These are phyloP conservation scores for Spathaspora arborariae DNA, from an alignment of 805 yeast species.

Conservation along the genomic window DNA sequence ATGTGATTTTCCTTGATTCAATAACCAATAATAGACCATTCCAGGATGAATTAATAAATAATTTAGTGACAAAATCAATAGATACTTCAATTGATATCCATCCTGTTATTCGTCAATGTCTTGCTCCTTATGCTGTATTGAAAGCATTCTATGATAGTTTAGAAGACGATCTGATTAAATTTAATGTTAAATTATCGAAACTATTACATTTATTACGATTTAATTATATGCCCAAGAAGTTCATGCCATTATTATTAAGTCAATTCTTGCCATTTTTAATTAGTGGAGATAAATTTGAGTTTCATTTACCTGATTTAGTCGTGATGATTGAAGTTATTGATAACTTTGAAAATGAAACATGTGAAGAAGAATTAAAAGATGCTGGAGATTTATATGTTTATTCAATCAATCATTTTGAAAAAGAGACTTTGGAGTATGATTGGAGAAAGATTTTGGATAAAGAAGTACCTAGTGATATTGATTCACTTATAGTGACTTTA, in stretches of 20 bases:
- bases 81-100: constrained; percentile 36
- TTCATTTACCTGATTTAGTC: constrained; percentile 29
- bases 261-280: constrained; percentile 43
- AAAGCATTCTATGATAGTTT: constrained; percentile 43
- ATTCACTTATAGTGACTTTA: constrained; percentile 21
- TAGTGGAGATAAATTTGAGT: constrained; percentile 9
- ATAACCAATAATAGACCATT: constrained; percentile 49
- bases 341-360: constrained; percentile 24
- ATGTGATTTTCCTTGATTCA: constrained; percentile 56
- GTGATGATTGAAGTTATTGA: constrained; percentile 38
- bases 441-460: constrained; percentile 29
- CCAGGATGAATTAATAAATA: constrained; percentile 53
- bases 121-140: constrained; percentile 69
- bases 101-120: constrained; percentile 60
- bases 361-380: constrained; percentile 21
- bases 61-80: constrained; percentile 38
- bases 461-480: constrained; percentile 23
- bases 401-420: constrained; percentile 22
- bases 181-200: constrained; percentile 36
- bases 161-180: constrained; percentile 10
- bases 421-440: constrained; percentile 21
- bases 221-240: constrained; percentile 44
- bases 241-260: constrained; percentile 46
- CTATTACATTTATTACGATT: constrained; percentile 47
- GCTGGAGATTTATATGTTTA: constrained; percentile 30